Percentiles rank a stretch among this genome's conserved stretches.
Evolutionary conservation across 2,329 filamentous ascomycete species (phyloP).

Genomic region (Clarireedia paspali): DNA sequence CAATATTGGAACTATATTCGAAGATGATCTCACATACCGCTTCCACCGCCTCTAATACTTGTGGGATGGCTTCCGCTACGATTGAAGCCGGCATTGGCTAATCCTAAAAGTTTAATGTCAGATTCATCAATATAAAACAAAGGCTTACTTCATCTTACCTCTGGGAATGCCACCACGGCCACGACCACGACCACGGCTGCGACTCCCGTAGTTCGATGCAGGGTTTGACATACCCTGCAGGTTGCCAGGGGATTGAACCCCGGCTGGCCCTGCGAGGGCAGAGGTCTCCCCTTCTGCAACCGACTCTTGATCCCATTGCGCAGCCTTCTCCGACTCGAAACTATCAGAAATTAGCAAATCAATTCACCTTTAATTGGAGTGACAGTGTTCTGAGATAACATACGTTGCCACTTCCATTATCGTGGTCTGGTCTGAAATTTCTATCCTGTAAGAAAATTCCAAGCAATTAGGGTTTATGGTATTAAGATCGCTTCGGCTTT

Average conservation of each 20-base stretch:
- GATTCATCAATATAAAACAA: not conserved
- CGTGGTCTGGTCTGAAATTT: too few relatives aligned
- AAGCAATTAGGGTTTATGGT: too few relatives aligned
- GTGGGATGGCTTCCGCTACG: not conserved
- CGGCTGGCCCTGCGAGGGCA: not conserved
- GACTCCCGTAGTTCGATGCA: too few relatives aligned
- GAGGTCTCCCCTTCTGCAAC: not conserved
- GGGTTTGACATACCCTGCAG: not conserved
- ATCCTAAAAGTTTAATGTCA: not conserved
- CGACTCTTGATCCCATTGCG: not conserved
- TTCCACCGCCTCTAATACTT: not conserved
- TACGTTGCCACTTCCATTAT: not conserved
- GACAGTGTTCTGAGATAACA: not conserved
- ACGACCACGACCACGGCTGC: too few relatives aligned
- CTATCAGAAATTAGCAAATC: not conserved
- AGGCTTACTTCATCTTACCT: not conserved
- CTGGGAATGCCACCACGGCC: not conserved
- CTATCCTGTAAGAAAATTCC: too few relatives aligned
- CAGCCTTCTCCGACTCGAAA: not conserved
- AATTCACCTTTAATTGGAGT: not conserved
- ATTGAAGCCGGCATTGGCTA: not conserved
- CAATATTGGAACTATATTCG: not conserved
- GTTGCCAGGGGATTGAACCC: not conserved
- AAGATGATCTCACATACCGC: not conserved
- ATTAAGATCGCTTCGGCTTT: too few relatives aligned